Conservation (phyloP, 2,329 filamentous ascomycete genomes). For the Fonsecaea erecta region DNA sequence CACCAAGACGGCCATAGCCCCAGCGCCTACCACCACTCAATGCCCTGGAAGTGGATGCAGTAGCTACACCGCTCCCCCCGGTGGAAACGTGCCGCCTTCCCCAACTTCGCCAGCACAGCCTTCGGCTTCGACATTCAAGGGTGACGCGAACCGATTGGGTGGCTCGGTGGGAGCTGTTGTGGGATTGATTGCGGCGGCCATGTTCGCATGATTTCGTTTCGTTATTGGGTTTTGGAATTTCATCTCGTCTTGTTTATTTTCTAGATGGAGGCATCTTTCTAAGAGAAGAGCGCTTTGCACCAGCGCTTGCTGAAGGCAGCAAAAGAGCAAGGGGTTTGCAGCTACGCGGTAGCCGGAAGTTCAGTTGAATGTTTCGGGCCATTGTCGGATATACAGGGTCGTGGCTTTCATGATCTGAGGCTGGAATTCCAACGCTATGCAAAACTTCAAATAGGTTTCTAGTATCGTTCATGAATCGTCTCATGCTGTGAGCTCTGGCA, state of each 20-base stretch:
- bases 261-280: conserved; percentile 4
- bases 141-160: conserved; percentile 24
- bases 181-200: conserved; percentile 22
- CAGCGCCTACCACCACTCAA: conserved; percentile 18
- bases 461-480: conserved; percentile 21
- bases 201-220: conserved; percentile 20
- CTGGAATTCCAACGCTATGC: conserved; percentile 7
- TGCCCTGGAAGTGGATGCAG: conserved; percentile 19
- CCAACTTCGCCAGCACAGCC: conserved; percentile 2
- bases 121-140: conserved; percentile 21
- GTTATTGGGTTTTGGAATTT: neutral
- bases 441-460: conserved; percentile 21
- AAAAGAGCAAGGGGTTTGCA: neutral
- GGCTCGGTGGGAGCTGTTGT: conserved; percentile 23
- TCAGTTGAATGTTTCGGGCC: neutral
- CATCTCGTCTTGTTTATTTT: conserved; percentile 7
- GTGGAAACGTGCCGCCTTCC: conserved; percentile 25
- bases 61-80: conserved; percentile 26
- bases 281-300: conserved; percentile 6
- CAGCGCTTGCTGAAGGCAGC: neutral
- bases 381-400: conserved; percentile 9
- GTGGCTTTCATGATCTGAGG: conserved; percentile 13
- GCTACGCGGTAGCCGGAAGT: neutral
- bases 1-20: conserved; percentile 31
- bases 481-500: neutral